These are phyloP conservation scores for Schrenkiella parvula DNA, from an alignment of 345 rosid genomes.

Conservation along the genomic window DNA sequence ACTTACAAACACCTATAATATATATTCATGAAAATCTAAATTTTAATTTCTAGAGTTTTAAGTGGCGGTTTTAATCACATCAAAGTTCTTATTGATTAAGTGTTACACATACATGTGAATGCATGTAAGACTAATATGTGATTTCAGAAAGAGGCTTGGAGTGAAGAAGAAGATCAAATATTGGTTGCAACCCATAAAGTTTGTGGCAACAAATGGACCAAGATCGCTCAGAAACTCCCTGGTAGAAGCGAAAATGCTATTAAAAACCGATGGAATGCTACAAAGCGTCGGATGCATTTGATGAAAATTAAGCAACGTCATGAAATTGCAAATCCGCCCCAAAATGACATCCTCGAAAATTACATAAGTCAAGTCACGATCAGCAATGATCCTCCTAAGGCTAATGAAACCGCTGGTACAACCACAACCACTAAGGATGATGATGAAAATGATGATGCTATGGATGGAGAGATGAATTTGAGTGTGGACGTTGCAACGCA, in stretches of 20 bases:
- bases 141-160: slow-evolving; percentile 64
- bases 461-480: background rate
- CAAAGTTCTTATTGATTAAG: too few relatives aligned
- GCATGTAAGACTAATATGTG: background rate
- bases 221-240: slow-evolving; percentile 52
- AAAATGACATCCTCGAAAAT: background rate
- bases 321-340: background rate
- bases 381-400: background rate
- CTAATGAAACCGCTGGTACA: background rate
- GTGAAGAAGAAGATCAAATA: slow-evolving; percentile 64
- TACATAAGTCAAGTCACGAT: background rate
- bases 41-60: too few relatives aligned
- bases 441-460: background rate
- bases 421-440: background rate
- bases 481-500: background rate
- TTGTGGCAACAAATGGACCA: slow-evolving; percentile 67
- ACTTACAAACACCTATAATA: too few relatives aligned
- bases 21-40: too few relatives aligned
- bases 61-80: too few relatives aligned
- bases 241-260: slow-evolving; percentile 65
- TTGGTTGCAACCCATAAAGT: slow-evolving; percentile 55
- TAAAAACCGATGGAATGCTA: slow-evolving; percentile 81
- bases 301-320: background rate
- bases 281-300: slow-evolving; percentile 37
- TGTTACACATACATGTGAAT: too few relatives aligned